Evolutionary conservation across 1,139 yeast genomes (phyloP).

Genomic region (Schizosaccharomyces versatilis): DNA sequence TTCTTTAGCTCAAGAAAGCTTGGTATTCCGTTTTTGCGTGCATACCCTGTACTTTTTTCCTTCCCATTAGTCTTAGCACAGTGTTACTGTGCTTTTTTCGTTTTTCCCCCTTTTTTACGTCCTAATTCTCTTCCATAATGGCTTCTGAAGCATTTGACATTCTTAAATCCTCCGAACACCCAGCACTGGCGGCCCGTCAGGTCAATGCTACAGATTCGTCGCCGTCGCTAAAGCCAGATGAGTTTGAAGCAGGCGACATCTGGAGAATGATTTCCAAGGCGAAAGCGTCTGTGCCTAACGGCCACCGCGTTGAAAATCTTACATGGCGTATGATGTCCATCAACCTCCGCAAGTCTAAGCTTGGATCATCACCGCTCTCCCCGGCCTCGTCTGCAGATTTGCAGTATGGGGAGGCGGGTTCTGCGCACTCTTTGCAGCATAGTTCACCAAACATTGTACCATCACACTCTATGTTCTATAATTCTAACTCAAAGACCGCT

Average conservation of each 20-base stretch:
- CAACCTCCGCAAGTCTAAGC: slow-evolving; percentile 19
- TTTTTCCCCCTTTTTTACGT: neutral
- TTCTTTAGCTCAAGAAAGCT: too few species aligned
- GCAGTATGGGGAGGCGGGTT: neutral
- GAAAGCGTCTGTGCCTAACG: slow-evolving; percentile 53
- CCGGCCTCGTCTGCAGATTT: neutral
- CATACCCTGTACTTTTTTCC: neutral
- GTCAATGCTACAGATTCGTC: neutral
- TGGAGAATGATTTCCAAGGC: slow-evolving; percentile 72
- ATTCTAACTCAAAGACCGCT: neutral
- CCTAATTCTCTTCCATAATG: neutral
- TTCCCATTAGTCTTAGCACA: neutral
- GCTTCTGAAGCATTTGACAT: neutral
- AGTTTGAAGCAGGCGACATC: slow-evolving; percentile 17
- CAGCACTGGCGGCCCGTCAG: neutral
- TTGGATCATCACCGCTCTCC: neutral
- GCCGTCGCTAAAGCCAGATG: slow-evolving; percentile 2
- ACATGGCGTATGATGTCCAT: slow-evolving; percentile 73
- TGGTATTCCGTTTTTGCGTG: neutral
- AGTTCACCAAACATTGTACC: neutral
- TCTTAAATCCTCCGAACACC: neutral
- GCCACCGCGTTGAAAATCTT: slow-evolving; percentile 53
- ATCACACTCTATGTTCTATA: neutral
- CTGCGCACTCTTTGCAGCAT: neutral
- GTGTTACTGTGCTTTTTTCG: neutral